phyloP scores from a whole-genome alignment of 2,329 filamentous ascomycete genomes.

The Colletotrichum gigasporum region DNA sequence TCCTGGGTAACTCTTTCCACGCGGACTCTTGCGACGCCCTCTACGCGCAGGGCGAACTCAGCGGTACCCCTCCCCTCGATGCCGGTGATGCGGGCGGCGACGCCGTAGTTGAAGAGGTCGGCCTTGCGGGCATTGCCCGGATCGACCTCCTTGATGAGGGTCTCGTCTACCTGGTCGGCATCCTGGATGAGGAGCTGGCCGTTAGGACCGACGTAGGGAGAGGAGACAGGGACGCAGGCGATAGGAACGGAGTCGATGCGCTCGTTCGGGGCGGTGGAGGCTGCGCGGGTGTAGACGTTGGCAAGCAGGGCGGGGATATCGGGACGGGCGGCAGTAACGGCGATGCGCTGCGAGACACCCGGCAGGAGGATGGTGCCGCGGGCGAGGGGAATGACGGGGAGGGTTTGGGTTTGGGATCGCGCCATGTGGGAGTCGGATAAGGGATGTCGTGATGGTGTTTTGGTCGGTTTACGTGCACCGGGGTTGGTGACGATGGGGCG shows the following conservation, averaged over 20 bases:
- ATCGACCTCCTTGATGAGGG: conserved; percentile 59
- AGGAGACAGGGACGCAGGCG: conserved; percentile 86
- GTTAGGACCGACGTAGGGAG: conserved; percentile 76
- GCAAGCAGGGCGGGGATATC: conserved; percentile 91
- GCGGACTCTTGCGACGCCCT: conserved; percentile 81
- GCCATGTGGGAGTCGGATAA: conserved; percentile 36
- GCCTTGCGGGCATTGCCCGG: conserved; percentile 69
- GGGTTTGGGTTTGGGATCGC: conserved; percentile 45
- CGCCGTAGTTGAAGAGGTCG: conserved; percentile 86
- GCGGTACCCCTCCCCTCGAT: conserved; percentile 79
- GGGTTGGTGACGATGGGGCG: conserved; percentile 9
- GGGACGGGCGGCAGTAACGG: conserved; percentile 79
- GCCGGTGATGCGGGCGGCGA: conserved; percentile 80
- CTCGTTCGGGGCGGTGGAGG: conserved; percentile 72
- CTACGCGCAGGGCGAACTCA: conserved; percentile 86
- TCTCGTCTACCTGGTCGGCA: conserved; percentile 60
- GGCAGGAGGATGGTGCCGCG: conserved; percentile 85
- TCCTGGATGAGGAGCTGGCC: conserved; percentile 80
- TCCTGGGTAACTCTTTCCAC: conserved; percentile 81
- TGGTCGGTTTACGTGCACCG: conserved; percentile 15
- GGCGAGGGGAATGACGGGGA: conserved; percentile 86
- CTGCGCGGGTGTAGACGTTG: conserved; percentile 80
- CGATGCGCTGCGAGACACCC: conserved; percentile 84
- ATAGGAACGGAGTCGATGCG: conserved; percentile 77
- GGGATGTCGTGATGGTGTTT: not conserved